Base-by-base conservation (phyloP, 352 stramenopile genomes). In the Phytophthora cryptogea region DNA sequence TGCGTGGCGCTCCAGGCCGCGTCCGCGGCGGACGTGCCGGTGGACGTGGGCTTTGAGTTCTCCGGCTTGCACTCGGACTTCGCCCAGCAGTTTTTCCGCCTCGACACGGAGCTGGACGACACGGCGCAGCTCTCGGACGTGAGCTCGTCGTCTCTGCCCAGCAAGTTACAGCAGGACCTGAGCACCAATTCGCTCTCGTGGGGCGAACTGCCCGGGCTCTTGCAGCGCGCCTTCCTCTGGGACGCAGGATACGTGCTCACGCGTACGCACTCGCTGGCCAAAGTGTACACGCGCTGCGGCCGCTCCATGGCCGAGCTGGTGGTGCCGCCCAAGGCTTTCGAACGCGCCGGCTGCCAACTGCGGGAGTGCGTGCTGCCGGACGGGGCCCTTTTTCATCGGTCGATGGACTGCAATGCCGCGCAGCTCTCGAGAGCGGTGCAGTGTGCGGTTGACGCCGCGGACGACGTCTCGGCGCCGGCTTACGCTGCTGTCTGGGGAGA, bases 291-390 rank as follows among this genome's bases (percentile, higher is more conserved):
- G 35, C 78, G 79, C 27, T 88, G 75, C 50, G 70, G 70, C 0
- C 79, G 80, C 30, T 80, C 76, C 23, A 92, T 92, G 83, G 74
- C 72, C 8, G 70, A 90, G 60, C 72, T 92, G 20, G 79, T 86
- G 31, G 67, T 90, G 23, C 52, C 76, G 4, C 58, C 52, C 41
- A 89, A 88, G 43, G 74, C 77, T 8, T 85, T 88, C 52, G 51
- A 81, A 27, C 79, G 77, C 51, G 67, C 70, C 9, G 76, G 74
- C 27, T 91, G 81, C 45, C 61, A 61, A 5, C 27, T 74, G 27
- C 58, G 69, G 11, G 47, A 51, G 16, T 75, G 67, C 13, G 40
- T 40, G 0, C 32, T 62, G 30, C 48, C 55, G 11, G 53, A 72
- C 42, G 57, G 57, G 31, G 66, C 67, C 36, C 37, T 55, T 14